These are phyloP conservation scores for Coprinopsis sp. DNA, from an alignment of 768 basidiomycete species.

Conservation along the genomic window DNA sequence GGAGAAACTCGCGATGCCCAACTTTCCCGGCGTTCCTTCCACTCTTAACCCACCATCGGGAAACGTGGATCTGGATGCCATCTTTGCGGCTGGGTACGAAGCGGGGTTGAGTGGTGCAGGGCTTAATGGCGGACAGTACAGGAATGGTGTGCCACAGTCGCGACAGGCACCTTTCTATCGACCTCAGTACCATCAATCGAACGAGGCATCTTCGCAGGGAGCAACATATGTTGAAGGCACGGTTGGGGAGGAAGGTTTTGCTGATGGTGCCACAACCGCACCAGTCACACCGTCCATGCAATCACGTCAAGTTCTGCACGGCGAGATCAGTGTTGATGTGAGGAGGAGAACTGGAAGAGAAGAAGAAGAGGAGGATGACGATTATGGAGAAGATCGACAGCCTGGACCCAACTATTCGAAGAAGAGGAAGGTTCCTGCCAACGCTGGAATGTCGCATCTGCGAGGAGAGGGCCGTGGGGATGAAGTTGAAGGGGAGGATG, in stretches of 20 bases:
- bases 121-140: neutral
- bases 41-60: neutral
- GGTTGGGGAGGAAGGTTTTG: neutral
- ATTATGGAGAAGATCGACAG: conserved; percentile 63
- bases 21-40: conserved; percentile 1
- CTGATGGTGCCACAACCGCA: neutral
- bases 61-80: conserved; percentile 5
- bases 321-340: neutral
- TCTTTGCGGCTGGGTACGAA: conserved; percentile 8
- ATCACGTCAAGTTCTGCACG: neutral
- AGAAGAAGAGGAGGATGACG: conserved; percentile 52
- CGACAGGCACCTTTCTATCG: neutral
- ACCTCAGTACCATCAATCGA: neutral
- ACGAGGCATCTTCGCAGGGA: neutral
- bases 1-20: neutral
- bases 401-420: conserved; percentile 84
- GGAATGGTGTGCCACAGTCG: neutral
- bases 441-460: conserved; percentile 44
- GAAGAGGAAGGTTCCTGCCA: conserved; percentile 82
- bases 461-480: conserved; percentile 39
- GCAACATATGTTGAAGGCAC: neutral
- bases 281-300: neutral
- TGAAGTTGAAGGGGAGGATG: conserved; percentile 11
- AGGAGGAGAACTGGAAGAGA: conserved; percentile 14
- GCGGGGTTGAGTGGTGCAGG: conserved; percentile 4